Evolutionary conservation across 2,329 filamentous ascomycete genomes (phyloP).

Genomic region (Aspergillus sergii): DNA sequence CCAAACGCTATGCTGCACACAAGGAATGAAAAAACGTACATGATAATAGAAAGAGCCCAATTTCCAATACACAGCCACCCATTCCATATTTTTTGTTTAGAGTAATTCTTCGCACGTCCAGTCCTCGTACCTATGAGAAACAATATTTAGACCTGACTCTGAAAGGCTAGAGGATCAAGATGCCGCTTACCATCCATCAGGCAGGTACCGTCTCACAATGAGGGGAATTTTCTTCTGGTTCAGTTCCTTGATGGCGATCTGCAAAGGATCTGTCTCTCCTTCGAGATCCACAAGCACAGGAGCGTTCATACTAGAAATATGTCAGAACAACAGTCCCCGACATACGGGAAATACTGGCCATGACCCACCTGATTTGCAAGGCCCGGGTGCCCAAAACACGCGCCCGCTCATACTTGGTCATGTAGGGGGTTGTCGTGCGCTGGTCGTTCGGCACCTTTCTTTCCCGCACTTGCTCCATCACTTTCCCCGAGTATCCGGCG

Average conservation of each 20-base stretch:
- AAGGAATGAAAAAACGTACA: slow-evolving; percentile 21
- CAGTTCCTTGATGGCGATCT: slow-evolving; percentile 97
- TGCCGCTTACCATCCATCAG: slow-evolving; percentile 81
- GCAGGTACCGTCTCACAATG: slow-evolving; percentile 91
- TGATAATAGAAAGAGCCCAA: slow-evolving; percentile 25
- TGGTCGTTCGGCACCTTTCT: slow-evolving; percentile 91
- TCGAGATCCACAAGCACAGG: slow-evolving; percentile 95
- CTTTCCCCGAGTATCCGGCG: slow-evolving; percentile 53
- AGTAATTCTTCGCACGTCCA: slow-evolving; percentile 98
- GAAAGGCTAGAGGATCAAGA: neutral
- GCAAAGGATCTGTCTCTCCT: slow-evolving; percentile 94
- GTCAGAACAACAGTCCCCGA: slow-evolving; percentile 3
- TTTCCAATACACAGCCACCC: slow-evolving; percentile 21
- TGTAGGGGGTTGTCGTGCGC: slow-evolving; percentile 91
- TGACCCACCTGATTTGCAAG: slow-evolving; percentile 84
- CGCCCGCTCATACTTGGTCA: slow-evolving; percentile 98
- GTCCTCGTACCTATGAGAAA: slow-evolving; percentile 80
- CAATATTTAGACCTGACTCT: slow-evolving; percentile 14
- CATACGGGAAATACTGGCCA: neutral
- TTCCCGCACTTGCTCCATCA: slow-evolving; percentile 62
- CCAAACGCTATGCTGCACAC: slow-evolving; percentile 45
- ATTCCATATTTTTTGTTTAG: slow-evolving; percentile 32
- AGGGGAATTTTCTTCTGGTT: slow-evolving; percentile 98
- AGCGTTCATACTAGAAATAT: slow-evolving; percentile 78
- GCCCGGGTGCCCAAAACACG: slow-evolving; percentile 91